Evolutionary conservation across 768 basidiomycete species (phyloP).

Genomic region (Lentinula raphanica): DNA sequence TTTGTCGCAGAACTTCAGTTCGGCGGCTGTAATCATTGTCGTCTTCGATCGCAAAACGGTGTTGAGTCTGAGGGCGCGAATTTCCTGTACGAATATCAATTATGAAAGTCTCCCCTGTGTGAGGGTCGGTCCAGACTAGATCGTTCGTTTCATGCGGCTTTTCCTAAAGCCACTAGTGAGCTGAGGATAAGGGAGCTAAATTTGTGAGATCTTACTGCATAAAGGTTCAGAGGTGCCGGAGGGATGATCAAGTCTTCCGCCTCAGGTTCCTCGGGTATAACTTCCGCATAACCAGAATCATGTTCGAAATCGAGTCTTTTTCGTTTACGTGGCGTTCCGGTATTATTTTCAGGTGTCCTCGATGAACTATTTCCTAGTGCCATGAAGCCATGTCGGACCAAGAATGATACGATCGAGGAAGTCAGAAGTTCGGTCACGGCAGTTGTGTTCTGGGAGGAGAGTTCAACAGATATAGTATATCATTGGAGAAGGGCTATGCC

Average conservation of each 20-base stretch:
- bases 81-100: slow-evolving; percentile 69
- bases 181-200: neutral
- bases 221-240: neutral
- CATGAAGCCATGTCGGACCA: slow-evolving; percentile 58
- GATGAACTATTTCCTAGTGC: neutral
- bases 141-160: slow-evolving; percentile 24
- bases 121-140: slow-evolving; percentile 59
- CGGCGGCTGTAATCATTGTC: slow-evolving; percentile 56
- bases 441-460: slow-evolving; percentile 47
- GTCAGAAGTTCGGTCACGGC: slow-evolving; percentile 52
- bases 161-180: neutral
- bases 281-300: slow-evolving; percentile 32
- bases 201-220: neutral
- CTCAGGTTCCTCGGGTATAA: slow-evolving; percentile 1
- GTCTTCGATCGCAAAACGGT: slow-evolving; percentile 48
- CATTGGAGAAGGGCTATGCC: neutral
- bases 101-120: slow-evolving; percentile 51
- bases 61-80: slow-evolving; percentile 37
- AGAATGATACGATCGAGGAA: slow-evolving; percentile 54
- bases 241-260: neutral
- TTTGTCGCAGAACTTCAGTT: slow-evolving; percentile 7
- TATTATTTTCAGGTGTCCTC: slow-evolving; percentile 13
- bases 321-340: slow-evolving; percentile 45
- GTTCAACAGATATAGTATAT: neutral
- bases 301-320: slow-evolving; percentile 35